Evolutionary conservation across 139 green algal species (phyloP), one percentile per base, ranked within the genome.

Genomic region (Picochlorum sp.): DNA sequence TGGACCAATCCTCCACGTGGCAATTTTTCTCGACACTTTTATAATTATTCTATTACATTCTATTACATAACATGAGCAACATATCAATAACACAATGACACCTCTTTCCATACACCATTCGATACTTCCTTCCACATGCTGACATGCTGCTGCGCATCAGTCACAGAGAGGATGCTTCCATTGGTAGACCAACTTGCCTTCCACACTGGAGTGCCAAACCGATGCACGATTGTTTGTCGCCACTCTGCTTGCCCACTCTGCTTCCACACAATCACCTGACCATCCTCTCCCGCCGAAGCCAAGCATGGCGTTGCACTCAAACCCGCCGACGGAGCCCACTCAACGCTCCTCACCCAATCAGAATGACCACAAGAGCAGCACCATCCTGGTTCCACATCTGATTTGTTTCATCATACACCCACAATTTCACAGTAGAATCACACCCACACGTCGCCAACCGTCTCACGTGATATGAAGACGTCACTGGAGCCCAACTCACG

Each of bases 311-410:
- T 92, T 34, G 76, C 76, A 1, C 85, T 86, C 60, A 97, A 65
- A 2, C 92, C 89, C 50, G 95, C 65, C 66, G 87, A 94, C 23
- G 92, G 92, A 1, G 88, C 90, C 94, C 94, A 99, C 0, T 91
- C 90, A 28, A 91, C 92, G 76, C 98, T 94, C 5, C 94, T 76
- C 54, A 98, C 86, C 90, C 90, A 96, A 79, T 97, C 94, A 11
- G 66, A 83, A 83, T 99, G 94, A 4, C 67, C 86, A 45, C 20
- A 60, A 99, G 78, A 24, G 67, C 44, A 4, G 62, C 3, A 16
- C 79, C 77, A 69, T 96, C 87, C 65, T 88, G 70, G 60, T 57
- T 16, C 92, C 92, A 97, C 10, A 69, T 38, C 57, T 70, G 64
- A 50, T 16, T 51, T 47, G 30, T 30, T 23, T 91, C 79, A 32